Percentiles rank a stretch among this genome's conserved stretches.
Conservation (phyloP, 192 early-diverging fungal genomes). For the Anaeromyces robustus region DNA sequence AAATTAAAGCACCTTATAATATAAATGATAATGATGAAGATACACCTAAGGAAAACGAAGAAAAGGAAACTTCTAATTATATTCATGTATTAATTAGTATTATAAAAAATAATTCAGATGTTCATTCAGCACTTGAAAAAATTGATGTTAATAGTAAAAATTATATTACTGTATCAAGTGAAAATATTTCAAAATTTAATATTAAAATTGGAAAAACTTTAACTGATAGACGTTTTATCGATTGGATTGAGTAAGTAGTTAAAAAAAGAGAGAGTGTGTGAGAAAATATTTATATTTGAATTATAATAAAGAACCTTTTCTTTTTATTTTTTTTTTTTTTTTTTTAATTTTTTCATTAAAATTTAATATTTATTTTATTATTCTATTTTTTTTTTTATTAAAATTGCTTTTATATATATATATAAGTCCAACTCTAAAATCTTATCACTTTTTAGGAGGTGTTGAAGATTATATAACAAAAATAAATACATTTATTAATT, state of each 20-base stretch:
- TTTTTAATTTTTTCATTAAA: too few relatives aligned
- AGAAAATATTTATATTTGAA: too few relatives aligned
- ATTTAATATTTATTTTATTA: too few relatives aligned
- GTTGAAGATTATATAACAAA: not conserved
- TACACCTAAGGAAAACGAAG: not conserved
- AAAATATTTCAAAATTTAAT: not conserved
- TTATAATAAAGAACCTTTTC: too few relatives aligned
- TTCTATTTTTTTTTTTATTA: too few relatives aligned
- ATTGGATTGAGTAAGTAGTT: not conserved
- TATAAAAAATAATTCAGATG: not conserved
- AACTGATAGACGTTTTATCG: not conserved
- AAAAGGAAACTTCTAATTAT: not conserved
- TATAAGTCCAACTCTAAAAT: conserved; percentile 8
- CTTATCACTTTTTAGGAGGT: conserved; percentile 1
- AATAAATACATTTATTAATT: conserved; percentile 5
- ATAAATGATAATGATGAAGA: too few relatives aligned
- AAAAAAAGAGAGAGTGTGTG: too few relatives aligned
- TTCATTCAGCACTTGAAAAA: not conserved
- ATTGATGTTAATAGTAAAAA: not conserved
- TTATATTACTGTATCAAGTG: not conserved
- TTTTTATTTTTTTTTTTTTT: too few relatives aligned
- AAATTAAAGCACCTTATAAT: not conserved
- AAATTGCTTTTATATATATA: too few relatives aligned
- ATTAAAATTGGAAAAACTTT: not conserved
- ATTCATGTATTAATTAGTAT: not conserved